A percentile compares a stretch with the other conserved stretches of the same genome.
Evolutionary conservation across 768 basidiomycete species (phyloP).

Genomic region (Pilatotrama ljubarskyi): DNA sequence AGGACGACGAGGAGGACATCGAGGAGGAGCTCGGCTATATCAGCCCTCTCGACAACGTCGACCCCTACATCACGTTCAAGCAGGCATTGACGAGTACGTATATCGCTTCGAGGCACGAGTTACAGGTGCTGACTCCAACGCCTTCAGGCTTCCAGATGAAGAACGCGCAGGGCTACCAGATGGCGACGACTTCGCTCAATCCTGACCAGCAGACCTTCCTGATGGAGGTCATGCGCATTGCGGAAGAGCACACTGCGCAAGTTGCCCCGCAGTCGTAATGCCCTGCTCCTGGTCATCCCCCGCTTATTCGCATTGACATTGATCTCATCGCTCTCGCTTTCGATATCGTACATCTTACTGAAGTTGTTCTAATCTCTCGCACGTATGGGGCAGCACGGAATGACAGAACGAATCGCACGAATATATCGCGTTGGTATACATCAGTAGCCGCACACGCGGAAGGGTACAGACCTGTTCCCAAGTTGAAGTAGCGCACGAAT

Average conservation of each 20-base stretch:
- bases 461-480: neutral
- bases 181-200: constrained; percentile 66
- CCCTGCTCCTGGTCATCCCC: neutral
- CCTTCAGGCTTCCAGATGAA: constrained; percentile 71
- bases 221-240: constrained; percentile 83
- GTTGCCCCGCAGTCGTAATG: constrained; percentile 9
- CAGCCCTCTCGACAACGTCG: constrained; percentile 77
- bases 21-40: constrained; percentile 86
- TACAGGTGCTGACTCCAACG: constrained; percentile 8
- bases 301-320: neutral
- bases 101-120: neutral
- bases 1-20: constrained; percentile 57
- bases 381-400: constrained; percentile 7
- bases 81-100: constrained; percentile 70
- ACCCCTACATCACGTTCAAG: constrained; percentile 80
- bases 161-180: constrained; percentile 67
- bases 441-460: neutral
- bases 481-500: neutral
- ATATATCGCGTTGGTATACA: neutral
- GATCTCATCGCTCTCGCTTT: constrained; percentile 16
- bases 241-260: constrained; percentile 43
- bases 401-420: constrained; percentile 1
- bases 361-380: constrained; percentile 1
- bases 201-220: constrained; percentile 78
- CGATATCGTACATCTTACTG: constrained; percentile 12